Base-by-base conservation (phyloP, 1,284 basidiomycete genomes). In the Polyporus tsugae region DNA sequence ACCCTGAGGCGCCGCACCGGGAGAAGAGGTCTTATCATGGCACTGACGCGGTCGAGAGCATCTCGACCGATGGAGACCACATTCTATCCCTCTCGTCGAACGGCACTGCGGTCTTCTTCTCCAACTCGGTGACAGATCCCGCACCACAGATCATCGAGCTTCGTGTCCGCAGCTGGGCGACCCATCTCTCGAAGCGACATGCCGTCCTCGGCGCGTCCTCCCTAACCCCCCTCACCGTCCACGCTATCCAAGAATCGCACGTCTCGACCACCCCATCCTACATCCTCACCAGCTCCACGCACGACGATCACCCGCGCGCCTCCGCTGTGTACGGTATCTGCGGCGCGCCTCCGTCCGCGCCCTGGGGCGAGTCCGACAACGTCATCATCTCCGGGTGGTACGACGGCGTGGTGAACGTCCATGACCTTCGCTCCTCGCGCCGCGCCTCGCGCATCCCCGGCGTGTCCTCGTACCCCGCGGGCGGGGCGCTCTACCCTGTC, bases 331-430 rank as follows among this genome's bases (percentile, higher is more conserved):
- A 92, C 79, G 90, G 86, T 57, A 87, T 93, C 75, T 81, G 86
- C 6, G 82, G 80, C n/a, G 85, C 86, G 15, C 89, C 91, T 0
- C 81, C 83, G 1, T 83, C 84, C 38, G 88, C 88, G 22, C 86
- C 88, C 1, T 89, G 89, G 83, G 91, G 91, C 11, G 79, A 85
- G 1, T 91, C 91, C 6, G 87, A 91, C n/a, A 84, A 91, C 74
- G 84, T 92, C 29, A 67, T 94, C n/a, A 83, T 93, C 46, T 89
- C 90, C 2, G 92, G 92, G 1, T 94, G 93, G 92, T 93, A 88
- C 78, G 91, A 94, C 75, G 90, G 92, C 7, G 77, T 83, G 61
- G 89, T 93, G 38, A 84, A 86, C 55, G 84, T 92, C 60, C 88
- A 93, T 78, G 92, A 94, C 77, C 83, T 94, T 36, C 91, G 92